Percentiles rank a stretch among this genome's conserved stretches.
Evolutionary conservation across 495 filamentous ascomycete genomes (phyloP).

Genomic region (Tuber brumale): DNA sequence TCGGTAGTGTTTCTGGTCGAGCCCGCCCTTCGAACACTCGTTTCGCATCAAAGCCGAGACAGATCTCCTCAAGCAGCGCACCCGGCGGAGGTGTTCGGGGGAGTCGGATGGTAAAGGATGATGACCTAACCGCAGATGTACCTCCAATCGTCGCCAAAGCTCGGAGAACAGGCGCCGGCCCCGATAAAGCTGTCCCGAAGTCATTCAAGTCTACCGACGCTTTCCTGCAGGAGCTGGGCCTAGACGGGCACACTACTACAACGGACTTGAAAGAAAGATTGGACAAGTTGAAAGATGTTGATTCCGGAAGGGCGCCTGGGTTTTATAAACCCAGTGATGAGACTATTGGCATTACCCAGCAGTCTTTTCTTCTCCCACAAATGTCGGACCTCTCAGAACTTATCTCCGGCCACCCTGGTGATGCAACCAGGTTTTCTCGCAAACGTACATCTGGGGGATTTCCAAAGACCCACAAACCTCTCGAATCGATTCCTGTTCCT

Average conservation of each 20-base stretch:
- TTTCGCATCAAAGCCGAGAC: constrained; percentile 20
- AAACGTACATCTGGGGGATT: constrained; percentile 47
- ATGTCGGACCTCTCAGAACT: constrained; percentile 66
- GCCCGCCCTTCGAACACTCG: constrained; percentile 16
- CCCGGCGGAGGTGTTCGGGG: constrained; percentile 14
- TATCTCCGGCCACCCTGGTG: constrained; percentile 55
- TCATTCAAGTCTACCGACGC: constrained; percentile 40
- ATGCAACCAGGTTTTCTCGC: constrained; percentile 45
- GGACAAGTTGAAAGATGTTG: constrained; percentile 25
- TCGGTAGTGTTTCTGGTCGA: constrained; percentile 18
- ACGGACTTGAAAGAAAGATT: constrained; percentile 33
- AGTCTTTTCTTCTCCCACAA: constrained; percentile 61
- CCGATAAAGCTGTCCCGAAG: constrained; percentile 19
- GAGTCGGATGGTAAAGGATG: constrained; percentile 13
- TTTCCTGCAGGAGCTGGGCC: constrained; percentile 40
- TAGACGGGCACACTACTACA: constrained; percentile 36
- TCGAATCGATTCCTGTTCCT: constrained; percentile 60
- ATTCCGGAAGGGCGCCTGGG: not conserved
- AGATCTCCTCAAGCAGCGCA: constrained; percentile 9
- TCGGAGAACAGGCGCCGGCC: constrained; percentile 19
- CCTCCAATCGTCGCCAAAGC: constrained; percentile 32
- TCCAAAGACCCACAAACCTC: constrained; percentile 45
- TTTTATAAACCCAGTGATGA: constrained; percentile 17
- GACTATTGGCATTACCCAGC: constrained; percentile 32
- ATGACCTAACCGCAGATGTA: constrained; percentile 33